A percentile compares a stretch with the other conserved stretches of the same genome.
Evolutionary conservation across 176 grass and related monocot species (phyloP).

Genomic region (Triticum dicoccoides): DNA sequence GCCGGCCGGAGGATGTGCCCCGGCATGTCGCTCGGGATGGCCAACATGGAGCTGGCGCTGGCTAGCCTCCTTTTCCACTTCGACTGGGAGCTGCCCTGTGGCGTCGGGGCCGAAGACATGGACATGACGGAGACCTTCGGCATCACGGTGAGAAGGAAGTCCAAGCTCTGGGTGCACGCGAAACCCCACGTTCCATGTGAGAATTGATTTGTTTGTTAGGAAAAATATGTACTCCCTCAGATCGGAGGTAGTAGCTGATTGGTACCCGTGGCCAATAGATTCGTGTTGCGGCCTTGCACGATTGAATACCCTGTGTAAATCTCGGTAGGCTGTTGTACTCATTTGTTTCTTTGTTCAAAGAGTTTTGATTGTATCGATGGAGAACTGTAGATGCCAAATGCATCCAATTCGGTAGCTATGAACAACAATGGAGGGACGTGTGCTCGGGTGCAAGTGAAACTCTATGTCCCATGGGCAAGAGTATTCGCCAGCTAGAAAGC

Average conservation of each 20-base stretch:
- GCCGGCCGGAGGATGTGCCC: constrained; percentile 9
- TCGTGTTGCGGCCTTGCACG: not conserved
- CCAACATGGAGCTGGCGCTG: constrained; percentile 11
- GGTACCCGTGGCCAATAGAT: no score
- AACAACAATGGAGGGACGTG: no score
- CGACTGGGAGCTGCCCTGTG: not conserved
- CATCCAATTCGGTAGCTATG: no score
- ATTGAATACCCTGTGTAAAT: not conserved
- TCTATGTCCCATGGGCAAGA: no score
- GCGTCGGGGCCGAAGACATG: not conserved
- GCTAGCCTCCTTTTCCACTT: constrained; percentile 31
- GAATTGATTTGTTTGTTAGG: not conserved
- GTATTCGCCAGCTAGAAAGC: no score
- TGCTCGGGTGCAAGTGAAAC: no score
- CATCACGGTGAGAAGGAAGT: constrained; percentile 3
- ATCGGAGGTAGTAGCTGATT: no score
- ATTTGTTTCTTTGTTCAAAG: not conserved
- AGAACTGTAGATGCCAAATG: not conserved
- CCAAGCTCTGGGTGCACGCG: not conserved
- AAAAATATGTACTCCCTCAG: no score
- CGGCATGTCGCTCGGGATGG: not conserved
- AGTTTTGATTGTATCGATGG: not conserved
- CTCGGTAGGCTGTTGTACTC: not conserved
- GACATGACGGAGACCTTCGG: constrained; percentile 23
- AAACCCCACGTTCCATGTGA: not conserved